These are phyloP conservation scores for Paramecium tetraurelia DNA, from an alignment of 73 alveolate genomes.

Conservation along the genomic window DNA sequence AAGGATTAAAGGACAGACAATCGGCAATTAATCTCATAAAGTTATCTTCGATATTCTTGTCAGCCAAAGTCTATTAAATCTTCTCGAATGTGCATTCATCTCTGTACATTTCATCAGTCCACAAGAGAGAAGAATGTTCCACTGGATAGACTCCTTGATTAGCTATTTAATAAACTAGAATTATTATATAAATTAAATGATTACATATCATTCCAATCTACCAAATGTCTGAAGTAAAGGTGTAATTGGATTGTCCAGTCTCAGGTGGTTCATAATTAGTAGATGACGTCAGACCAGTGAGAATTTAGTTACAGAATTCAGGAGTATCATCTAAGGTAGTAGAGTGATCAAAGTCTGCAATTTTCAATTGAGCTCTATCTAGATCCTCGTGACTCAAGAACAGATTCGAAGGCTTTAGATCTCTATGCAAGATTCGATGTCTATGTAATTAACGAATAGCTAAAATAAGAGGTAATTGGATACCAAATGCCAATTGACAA, in stretches of 20 bases:
- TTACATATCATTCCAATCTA: conserved; percentile 36
- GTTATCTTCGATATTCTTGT: neutral
- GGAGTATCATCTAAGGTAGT: neutral
- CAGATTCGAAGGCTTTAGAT: neutral
- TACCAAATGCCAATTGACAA: conserved; percentile 5
- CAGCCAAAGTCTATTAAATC: neutral
- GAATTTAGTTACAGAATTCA: neutral
- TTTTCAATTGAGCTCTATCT: neutral
- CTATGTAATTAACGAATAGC: neutral
- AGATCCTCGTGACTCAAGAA: conserved; percentile 5
- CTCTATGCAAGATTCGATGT: conserved; percentile 9
- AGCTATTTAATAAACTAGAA: neutral
- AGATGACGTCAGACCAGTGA: neutral
- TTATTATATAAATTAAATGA: neutral
- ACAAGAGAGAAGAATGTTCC: neutral
- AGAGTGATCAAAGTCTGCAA: conserved; percentile 28
- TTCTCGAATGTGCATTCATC: neutral
- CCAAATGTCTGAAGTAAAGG: neutral
- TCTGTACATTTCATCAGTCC: neutral
- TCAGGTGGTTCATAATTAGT: conserved; percentile 25
- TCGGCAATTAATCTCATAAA: neutral
- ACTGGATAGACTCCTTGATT: neutral
- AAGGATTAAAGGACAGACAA: neutral
- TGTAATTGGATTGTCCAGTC: neutral
- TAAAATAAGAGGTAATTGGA: neutral